phyloP scores from a whole-genome alignment of 257 asterid species.

The Lycium ferocissimum region DNA sequence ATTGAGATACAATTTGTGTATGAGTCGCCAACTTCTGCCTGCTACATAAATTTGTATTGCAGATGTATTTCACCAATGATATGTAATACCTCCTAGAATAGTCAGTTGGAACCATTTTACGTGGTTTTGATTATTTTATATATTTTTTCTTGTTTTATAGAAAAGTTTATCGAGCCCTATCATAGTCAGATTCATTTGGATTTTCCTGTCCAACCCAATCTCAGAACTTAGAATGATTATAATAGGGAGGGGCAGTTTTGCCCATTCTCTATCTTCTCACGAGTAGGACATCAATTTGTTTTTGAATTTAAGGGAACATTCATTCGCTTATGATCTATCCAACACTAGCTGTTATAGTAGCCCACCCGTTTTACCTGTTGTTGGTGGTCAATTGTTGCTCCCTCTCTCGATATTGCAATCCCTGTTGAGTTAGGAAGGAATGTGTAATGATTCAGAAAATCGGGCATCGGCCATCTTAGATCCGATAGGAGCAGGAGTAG shows the following conservation, averaged over 20 bases:
- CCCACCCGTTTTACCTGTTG: not conserved
- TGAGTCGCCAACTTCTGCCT: not conserved
- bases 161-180: conserved; percentile 2
- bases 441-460: not conserved
- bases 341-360: not conserved
- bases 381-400: not conserved
- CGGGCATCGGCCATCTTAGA: not conserved
- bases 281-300: not conserved
- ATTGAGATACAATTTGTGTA: not conserved
- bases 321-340: not conserved
- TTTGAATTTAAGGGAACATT: not conserved
- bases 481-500: not conserved
- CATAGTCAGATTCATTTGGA: conserved; percentile 7
- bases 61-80: not conserved
- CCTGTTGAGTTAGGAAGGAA: not conserved
- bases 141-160: not conserved
- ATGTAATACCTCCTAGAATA: conserved; percentile 17
- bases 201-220: not conserved
- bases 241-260: not conserved
- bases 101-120: conserved; percentile 17
- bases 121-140: conserved; percentile 1
- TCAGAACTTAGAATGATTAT: not conserved
- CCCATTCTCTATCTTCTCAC: not conserved
- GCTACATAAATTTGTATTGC: not conserved
- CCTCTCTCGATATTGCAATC: conserved; percentile 17